phyloP scores from a whole-genome alignment of 441 rosid genomes.

The Populus hybrid region DNA sequence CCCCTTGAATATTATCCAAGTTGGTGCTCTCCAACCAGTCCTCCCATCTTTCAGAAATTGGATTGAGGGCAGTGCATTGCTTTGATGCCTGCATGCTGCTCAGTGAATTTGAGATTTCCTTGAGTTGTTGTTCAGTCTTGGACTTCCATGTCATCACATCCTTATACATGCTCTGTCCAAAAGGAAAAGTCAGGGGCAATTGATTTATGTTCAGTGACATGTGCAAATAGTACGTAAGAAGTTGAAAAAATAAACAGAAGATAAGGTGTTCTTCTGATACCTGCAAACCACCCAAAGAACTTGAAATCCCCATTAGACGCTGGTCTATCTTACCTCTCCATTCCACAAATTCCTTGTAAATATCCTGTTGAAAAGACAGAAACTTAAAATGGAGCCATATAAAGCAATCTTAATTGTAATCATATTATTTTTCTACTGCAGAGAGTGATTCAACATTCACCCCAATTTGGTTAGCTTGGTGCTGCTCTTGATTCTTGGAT shows the following conservation, averaged over 20 bases:
- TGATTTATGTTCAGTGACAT: not conserved
- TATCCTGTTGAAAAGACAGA: slow-evolving; percentile 38
- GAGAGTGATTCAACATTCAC: slow-evolving; percentile 34
- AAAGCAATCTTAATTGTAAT: slow-evolving; percentile 6
- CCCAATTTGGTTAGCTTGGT: slow-evolving; percentile 47
- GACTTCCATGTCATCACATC: slow-evolving; percentile 65
- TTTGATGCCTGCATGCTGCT: slow-evolving; percentile 53
- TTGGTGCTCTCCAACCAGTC: slow-evolving; percentile 66
- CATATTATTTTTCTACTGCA: not conserved
- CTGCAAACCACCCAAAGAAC: slow-evolving; percentile 70
- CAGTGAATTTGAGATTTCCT: slow-evolving; percentile 58
- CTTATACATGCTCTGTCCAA: slow-evolving; percentile 49
- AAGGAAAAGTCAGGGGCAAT: slow-evolving; percentile 10
- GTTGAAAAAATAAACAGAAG: not conserved
- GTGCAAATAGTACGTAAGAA: not conserved
- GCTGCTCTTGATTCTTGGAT: slow-evolving; percentile 46
- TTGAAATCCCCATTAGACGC: slow-evolving; percentile 51
- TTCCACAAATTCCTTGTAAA: slow-evolving; percentile 48
- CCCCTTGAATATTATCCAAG: slow-evolving; percentile 59
- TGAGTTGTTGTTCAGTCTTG: slow-evolving; percentile 60
- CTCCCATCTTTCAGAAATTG: slow-evolving; percentile 73
- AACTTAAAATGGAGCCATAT: slow-evolving; percentile 17
- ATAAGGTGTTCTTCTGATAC: slow-evolving; percentile 28
- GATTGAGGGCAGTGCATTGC: slow-evolving; percentile 49
- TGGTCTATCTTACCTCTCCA: slow-evolving; percentile 69